phyloP scores from a whole-genome alignment of 2,329 filamentous ascomycete genomes.

The Mycocentrospora acerina region DNA sequence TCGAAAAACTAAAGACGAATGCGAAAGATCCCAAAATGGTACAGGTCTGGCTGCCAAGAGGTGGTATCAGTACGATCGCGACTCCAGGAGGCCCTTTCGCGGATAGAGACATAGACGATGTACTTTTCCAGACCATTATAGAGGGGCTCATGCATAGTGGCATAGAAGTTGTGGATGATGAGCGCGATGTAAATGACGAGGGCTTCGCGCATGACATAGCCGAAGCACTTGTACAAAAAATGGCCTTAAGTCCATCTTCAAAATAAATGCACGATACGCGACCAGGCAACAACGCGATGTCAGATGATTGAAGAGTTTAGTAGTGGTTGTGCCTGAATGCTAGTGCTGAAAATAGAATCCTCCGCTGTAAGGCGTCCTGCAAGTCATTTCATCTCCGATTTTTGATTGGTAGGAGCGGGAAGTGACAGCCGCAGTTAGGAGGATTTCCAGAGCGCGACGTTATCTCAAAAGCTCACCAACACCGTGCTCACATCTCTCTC shows the following conservation, averaged over 20 bases:
- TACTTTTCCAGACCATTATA: constrained; percentile 51
- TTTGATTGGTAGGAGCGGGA: constrained; percentile 5
- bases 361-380: constrained; percentile 6
- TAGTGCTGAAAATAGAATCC: not conserved
- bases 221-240: constrained; percentile 39
- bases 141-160: constrained; percentile 51
- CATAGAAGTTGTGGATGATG: constrained; percentile 54
- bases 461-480: constrained; percentile 1
- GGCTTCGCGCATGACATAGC: constrained; percentile 54
- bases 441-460: not conserved
- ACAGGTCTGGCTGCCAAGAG: constrained; percentile 61
- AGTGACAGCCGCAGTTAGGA: constrained; percentile 1
- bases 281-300: too few species aligned
- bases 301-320: too few species aligned
- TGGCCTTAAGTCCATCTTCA: constrained; percentile 10
- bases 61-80: constrained; percentile 64
- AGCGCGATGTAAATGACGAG: constrained; percentile 57
- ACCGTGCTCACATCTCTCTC: not conserved
- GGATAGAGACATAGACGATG: constrained; percentile 51
- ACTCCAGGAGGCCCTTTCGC: constrained; percentile 56
- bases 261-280: too few species aligned
- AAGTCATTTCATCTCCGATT: constrained; percentile 1
- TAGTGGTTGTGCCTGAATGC: not conserved
- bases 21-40: constrained; percentile 46
- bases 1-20: constrained; percentile 51